Conservation (phyloP, 75 land plant species). For the Isoetes taiwanensis region DNA sequence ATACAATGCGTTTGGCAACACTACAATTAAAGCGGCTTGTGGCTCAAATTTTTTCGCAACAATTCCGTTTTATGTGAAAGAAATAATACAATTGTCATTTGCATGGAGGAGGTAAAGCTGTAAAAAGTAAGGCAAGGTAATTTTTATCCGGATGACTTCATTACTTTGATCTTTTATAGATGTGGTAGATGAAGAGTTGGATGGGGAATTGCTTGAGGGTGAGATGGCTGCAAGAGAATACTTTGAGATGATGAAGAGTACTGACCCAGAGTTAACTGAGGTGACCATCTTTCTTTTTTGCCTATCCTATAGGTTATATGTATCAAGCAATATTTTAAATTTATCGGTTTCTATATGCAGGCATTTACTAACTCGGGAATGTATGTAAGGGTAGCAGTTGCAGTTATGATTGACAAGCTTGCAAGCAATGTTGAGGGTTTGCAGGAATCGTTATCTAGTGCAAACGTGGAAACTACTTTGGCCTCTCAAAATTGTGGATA, state of each 20-base stretch:
- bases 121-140: too few species aligned
- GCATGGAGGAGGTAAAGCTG: too few species aligned
- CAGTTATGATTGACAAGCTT: slow-evolving; percentile 58
- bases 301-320: not conserved
- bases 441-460: not conserved
- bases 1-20: too few species aligned
- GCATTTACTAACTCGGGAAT: slow-evolving; percentile 76
- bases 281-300: slow-evolving; percentile 21
- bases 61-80: too few species aligned
- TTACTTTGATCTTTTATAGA: too few species aligned
- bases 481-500: slow-evolving; percentile 50
- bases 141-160: too few species aligned
- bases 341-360: slow-evolving; percentile 21
- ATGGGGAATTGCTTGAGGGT: slow-evolving; percentile 61
- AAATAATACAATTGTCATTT: too few species aligned
- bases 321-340: not conserved
- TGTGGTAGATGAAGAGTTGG: slow-evolving; percentile 92
- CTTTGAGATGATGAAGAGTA: slow-evolving; percentile 39
- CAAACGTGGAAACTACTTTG: slow-evolving; percentile 13
- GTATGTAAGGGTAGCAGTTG: slow-evolving; percentile 76
- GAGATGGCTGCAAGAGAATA: slow-evolving; percentile 43
- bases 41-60: too few species aligned
- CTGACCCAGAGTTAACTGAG: slow-evolving; percentile 65
- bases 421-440: slow-evolving; percentile 30
- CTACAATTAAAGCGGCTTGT: too few species aligned